phyloP scores from a whole-genome alignment of 2,329 filamentous ascomycete species.

The Sclerotinia nivalis region DNA sequence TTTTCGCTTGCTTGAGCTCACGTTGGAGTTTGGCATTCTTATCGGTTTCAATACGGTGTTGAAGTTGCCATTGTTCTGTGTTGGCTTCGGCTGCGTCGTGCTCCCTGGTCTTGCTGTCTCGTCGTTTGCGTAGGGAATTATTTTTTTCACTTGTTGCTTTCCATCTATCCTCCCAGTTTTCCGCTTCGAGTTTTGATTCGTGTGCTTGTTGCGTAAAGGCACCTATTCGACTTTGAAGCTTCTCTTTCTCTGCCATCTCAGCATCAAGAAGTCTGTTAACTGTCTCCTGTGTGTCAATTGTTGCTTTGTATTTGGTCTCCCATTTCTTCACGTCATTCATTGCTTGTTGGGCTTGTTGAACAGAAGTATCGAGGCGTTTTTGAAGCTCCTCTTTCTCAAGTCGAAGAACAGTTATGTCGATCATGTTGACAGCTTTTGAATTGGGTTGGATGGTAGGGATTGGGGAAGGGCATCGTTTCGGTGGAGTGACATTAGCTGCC shows the following conservation, averaged over 20 bases:
- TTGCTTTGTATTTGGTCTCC: background rate
- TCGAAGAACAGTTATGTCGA: background rate
- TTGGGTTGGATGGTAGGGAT: background rate
- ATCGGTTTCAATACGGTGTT: background rate
- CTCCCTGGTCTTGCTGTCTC: background rate
- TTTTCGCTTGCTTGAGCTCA: background rate
- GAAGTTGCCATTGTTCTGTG: background rate
- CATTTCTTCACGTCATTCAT: background rate
- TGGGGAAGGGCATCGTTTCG: background rate
- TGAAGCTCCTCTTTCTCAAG: background rate
- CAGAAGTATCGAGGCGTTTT: background rate
- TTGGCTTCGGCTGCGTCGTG: no score
- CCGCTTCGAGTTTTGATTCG: background rate
- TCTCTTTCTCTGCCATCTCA: background rate
- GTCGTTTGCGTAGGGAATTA: background rate
- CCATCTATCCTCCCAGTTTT: background rate
- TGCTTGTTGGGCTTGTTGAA: background rate
- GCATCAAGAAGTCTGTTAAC: background rate
- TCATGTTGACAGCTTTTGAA: background rate
- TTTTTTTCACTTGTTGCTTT: background rate
- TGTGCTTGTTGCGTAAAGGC: background rate
- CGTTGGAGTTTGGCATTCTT: background rate
- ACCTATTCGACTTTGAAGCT: background rate
- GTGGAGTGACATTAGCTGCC: background rate
- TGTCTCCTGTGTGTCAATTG: background rate